Percentiles rank a stretch among this genome's conserved stretches.
Evolutionary conservation across 2,329 filamentous ascomycete species (phyloP).

Genomic region (Penicillium sp.): DNA sequence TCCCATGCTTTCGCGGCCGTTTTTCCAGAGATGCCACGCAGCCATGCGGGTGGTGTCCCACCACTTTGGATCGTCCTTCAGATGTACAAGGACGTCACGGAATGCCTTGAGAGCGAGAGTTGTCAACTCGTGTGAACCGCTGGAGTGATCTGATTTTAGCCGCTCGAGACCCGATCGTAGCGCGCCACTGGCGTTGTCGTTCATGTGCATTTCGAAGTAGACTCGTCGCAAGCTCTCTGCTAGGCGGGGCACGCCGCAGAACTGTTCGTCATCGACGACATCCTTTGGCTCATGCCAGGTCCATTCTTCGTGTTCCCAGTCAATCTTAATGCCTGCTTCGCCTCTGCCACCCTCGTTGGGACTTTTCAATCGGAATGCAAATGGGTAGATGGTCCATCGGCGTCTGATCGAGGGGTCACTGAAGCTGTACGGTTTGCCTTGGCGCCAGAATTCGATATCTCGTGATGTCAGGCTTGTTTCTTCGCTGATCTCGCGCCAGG

Average conservation of each 20-base stretch:
- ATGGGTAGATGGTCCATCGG: slow-evolving; percentile 65
- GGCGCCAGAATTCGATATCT: slow-evolving; percentile 54
- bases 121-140: slow-evolving; percentile 62
- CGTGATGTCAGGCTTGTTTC: slow-evolving; percentile 58
- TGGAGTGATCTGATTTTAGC: slow-evolving; percentile 59
- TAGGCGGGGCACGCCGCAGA: slow-evolving; percentile 59
- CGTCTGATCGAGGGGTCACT: slow-evolving; percentile 55
- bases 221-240: slow-evolving; percentile 60
- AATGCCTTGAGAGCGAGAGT: slow-evolving; percentile 55
- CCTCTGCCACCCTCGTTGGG: slow-evolving; percentile 30
- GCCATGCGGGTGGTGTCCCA: slow-evolving; percentile 59
- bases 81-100: slow-evolving; percentile 43
- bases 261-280: slow-evolving; percentile 49
- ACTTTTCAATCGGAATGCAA: slow-evolving; percentile 54
- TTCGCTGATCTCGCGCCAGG: slow-evolving; percentile 64
- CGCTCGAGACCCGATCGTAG: slow-evolving; percentile 51
- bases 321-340: slow-evolving; percentile 54
- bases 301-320: slow-evolving; percentile 65
- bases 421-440: slow-evolving; percentile 62
- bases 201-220: slow-evolving; percentile 59
- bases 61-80: slow-evolving; percentile 42
- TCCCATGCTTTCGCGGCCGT: slow-evolving; percentile 67
- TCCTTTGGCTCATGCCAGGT: slow-evolving; percentile 58
- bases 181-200: slow-evolving; percentile 46
- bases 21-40: slow-evolving; percentile 66